Evolutionary conservation across 202 grass and related monocot genomes (phyloP).

Genomic region (Musa balbisiana): DNA sequence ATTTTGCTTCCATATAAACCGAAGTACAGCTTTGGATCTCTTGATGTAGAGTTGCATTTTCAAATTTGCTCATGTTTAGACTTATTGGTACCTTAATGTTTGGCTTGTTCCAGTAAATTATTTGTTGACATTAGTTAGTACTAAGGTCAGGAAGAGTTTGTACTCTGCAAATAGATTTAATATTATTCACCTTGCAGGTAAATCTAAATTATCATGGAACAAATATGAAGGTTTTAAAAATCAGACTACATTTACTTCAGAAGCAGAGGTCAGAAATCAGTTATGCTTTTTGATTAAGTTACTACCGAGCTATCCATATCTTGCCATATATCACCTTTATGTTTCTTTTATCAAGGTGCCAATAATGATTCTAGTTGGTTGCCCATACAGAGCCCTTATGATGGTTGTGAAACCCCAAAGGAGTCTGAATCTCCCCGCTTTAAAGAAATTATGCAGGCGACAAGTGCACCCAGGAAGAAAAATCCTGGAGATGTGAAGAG

Average conservation of each 20-base stretch:
- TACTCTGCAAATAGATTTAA: slow-evolving; percentile 17
- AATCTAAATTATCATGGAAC: slow-evolving; percentile 50
- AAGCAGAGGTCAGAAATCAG: slow-evolving; percentile 50
- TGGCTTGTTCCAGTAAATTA: neutral
- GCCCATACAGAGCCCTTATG: slow-evolving; percentile 54
- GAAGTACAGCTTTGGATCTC: too few species aligned
- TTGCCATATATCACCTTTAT: neutral
- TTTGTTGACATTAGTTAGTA: neutral
- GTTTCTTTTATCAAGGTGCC: neutral
- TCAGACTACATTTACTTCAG: slow-evolving; percentile 53
- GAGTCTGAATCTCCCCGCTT: slow-evolving; percentile 98
- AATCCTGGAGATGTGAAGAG: slow-evolving; percentile 78
- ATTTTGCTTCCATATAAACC: too few species aligned
- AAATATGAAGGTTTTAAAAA: slow-evolving; percentile 62
- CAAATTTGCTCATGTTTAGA: too few species aligned
- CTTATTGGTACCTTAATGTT: too few species aligned
- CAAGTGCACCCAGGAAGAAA: slow-evolving; percentile 93
- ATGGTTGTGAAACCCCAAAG: slow-evolving; percentile 89
- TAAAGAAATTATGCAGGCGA: slow-evolving; percentile 99
- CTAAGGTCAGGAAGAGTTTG: slow-evolving; percentile 8
- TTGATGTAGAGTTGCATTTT: too few species aligned
- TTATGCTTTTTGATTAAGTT: slow-evolving; percentile 8
- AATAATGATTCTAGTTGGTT: slow-evolving; percentile 25
- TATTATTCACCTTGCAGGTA: slow-evolving; percentile 45
- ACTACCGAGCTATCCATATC: neutral